phyloP scores from a whole-genome alignment of 129 eudicot species.

The Flaveria linearis region DNA sequence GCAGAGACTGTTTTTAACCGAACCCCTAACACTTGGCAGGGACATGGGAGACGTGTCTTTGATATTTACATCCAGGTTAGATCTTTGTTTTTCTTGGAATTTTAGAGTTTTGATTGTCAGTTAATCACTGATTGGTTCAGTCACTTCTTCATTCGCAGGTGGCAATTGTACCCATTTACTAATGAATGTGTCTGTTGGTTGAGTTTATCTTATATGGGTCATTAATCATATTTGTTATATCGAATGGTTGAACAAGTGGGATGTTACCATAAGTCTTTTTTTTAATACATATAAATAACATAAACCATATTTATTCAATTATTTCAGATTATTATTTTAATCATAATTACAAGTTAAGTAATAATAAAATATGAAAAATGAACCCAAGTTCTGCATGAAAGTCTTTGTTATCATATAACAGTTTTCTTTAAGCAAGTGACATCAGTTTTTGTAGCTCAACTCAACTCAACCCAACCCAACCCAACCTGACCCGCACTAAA shows the following conservation, averaged over 20 bases:
- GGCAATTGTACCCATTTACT: background rate
- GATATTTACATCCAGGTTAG: slow-evolving; percentile 56
- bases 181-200: background rate
- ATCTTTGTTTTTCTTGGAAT: background rate
- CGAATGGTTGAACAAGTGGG: background rate
- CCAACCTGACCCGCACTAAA: background rate
- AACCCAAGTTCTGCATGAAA: too few species aligned
- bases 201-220: background rate
- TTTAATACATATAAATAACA: background rate
- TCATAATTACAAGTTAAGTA: background rate
- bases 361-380: too few species aligned
- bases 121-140: background rate
- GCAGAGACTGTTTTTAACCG: slow-evolving; percentile 48
- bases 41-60: slow-evolving; percentile 53
- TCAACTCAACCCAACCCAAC: background rate
- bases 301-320: background rate
- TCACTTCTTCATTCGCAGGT: background rate
- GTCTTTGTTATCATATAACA: too few species aligned
- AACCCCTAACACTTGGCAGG: slow-evolving; percentile 38
- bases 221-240: too few species aligned
- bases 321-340: background rate
- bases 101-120: background rate
- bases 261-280: background rate
- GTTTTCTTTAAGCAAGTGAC: too few species aligned
- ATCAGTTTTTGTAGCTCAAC: background rate